A percentile compares a stretch with the other conserved stretches of the same genome.
These are phyloP conservation scores for Cnidoscolus chayamansa DNA, from an alignment of 441 rosid species.

Conservation along the genomic window DNA sequence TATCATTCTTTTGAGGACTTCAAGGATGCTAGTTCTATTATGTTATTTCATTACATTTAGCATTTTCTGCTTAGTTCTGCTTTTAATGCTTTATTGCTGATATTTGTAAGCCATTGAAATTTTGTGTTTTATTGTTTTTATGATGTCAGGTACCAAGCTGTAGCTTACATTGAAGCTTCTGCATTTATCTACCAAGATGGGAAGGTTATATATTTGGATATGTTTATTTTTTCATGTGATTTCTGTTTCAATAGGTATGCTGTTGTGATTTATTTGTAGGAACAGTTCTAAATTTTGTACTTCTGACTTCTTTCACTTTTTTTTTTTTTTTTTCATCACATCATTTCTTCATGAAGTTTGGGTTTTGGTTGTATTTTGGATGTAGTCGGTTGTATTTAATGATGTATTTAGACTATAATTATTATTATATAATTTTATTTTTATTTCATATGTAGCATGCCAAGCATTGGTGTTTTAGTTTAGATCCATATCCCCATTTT, in stretches of 20 bases:
- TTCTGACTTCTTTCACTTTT: neutral
- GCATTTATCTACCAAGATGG: constrained; percentile 97
- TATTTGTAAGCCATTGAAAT: constrained; percentile 1
- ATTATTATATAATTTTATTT: no score
- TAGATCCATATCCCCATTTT: no score
- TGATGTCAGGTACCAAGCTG: constrained; percentile 86
- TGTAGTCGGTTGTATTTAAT: no score
- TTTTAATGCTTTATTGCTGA: constrained; percentile 18
- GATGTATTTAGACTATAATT: no score
- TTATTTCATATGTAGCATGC: no score
- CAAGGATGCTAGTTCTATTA: neutral
- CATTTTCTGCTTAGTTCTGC: neutral
- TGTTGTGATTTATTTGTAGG: neutral
- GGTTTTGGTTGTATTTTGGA: no score
- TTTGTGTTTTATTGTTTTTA: constrained; percentile 4
- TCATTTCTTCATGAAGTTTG: neutral
- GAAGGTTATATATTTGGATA: constrained; percentile 46
- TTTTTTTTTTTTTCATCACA: neutral
- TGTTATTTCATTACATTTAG: neutral
- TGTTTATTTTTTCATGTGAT: neutral
- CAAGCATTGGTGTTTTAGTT: no score
- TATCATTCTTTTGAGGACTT: neutral
- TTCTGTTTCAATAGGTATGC: neutral
- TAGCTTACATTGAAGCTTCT: constrained; percentile 93
- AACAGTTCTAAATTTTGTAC: neutral